Percentiles rank a stretch among this genome's conserved stretches.
These are phyloP conservation scores for Xylariaceae sp. DNA, from an alignment of 2,329 filamentous ascomycete species.

Conservation along the genomic window DNA sequence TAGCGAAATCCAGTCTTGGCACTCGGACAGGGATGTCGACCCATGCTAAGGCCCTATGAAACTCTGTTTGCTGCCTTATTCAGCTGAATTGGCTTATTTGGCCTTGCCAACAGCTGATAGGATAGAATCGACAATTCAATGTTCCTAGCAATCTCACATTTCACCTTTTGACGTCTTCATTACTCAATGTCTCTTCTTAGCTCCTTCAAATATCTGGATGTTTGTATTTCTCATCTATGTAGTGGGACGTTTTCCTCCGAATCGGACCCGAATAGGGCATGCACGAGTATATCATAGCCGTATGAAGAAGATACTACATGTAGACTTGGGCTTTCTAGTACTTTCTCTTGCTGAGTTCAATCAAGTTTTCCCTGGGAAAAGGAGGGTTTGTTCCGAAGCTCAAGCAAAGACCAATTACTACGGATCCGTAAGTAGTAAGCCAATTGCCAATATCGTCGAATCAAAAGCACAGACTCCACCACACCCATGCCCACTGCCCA, in stretches of 20 bases:
- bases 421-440: not conserved
- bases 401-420: conserved; percentile 12
- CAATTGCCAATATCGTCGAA: not conserved
- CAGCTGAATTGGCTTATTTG: not conserved
- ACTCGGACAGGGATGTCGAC: not conserved
- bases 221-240: not conserved
- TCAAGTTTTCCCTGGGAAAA: conserved; percentile 6
- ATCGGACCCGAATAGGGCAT: not conserved
- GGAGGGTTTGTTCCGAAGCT: conserved; percentile 30
- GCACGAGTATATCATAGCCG: conserved; percentile 19
- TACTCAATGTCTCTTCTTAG: not conserved
- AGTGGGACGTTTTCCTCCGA: conserved; percentile 23
- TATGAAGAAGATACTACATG: conserved; percentile 23
- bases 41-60: not conserved
- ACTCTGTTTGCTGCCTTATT: not conserved
- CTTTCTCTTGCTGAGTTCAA: conserved; percentile 9
- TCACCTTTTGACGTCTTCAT: not conserved
- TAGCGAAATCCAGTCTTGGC: too few species aligned
- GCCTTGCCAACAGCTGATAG: not conserved
- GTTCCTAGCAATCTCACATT: not conserved
- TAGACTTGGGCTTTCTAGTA: conserved; percentile 16
- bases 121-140: not conserved
- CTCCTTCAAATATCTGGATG: not conserved
- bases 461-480: not conserved
- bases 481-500: not conserved